phyloP scores from a whole-genome alignment of 352 stramenopile species.

The Phytopythium boreale region DNA sequence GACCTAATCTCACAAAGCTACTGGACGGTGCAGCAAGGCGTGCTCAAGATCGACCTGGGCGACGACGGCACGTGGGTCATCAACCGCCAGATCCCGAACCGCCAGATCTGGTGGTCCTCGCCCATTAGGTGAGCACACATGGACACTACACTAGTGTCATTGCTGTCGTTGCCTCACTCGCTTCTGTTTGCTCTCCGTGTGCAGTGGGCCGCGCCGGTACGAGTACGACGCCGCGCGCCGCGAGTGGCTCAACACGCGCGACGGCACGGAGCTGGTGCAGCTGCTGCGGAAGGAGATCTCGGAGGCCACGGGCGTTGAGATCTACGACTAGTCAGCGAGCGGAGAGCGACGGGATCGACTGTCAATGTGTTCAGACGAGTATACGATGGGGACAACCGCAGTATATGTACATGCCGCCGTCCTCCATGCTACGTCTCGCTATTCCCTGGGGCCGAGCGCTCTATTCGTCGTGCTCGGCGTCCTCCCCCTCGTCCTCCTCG shows the following conservation, averaged over 20 bases:
- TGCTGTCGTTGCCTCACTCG: neutral
- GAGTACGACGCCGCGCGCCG: slow-evolving; percentile 69
- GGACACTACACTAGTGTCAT: too few relatives aligned
- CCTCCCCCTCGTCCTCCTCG: neutral
- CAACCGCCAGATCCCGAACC: slow-evolving; percentile 98
- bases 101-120: slow-evolving; percentile 97
- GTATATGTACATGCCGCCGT: slow-evolving; percentile 2
- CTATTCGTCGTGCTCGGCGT: slow-evolving; percentile 28
- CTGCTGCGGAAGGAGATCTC: slow-evolving; percentile 75
- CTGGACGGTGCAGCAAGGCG: slow-evolving; percentile 84
- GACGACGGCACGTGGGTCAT: slow-evolving; percentile 95
- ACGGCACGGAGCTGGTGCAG: slow-evolving; percentile 70
- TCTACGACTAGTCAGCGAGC: slow-evolving; percentile 44
- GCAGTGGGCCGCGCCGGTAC: slow-evolving; percentile 87
- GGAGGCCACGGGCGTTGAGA: slow-evolving; percentile 76
- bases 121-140: slow-evolving; percentile 76
- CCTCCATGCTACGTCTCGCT: neutral
- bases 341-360: slow-evolving; percentile 1
- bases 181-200: neutral
- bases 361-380: neutral
- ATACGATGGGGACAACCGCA: neutral
- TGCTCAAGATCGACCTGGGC: slow-evolving; percentile 94
- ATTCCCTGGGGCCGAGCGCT: neutral
- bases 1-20: neutral
- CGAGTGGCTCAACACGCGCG: slow-evolving; percentile 83